Base-by-base conservation (phyloP, 805 yeast genomes). In the Schwanniomyces occidentalis region DNA sequence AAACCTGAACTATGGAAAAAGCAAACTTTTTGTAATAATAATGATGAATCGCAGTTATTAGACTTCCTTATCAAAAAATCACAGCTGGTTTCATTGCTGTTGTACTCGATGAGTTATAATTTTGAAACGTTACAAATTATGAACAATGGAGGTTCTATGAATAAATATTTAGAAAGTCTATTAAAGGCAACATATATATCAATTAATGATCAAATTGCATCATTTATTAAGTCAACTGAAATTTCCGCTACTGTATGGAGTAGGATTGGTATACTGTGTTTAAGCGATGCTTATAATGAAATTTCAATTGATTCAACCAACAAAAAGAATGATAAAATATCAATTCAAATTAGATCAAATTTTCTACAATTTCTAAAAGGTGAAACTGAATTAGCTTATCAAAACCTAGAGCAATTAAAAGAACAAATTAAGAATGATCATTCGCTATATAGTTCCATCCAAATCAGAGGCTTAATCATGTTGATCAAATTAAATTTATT, bases 31-130 rank as follows among this genome's bases (percentile, higher is more conserved):
- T 74, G 73, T 40, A 58, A 55, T 35, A 58, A 55, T 27, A 53
- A 58, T 35, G 73, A 83, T 18, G 78, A 79, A 38, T 81, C 75
- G 39, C 90, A 84, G 49, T 72, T 87, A 8, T 59, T 85, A 16
- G 78, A 76, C 37, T 84, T 82, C 49, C 58, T 82, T 26, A 71
- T 76, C 18, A 58, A 71, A 14, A 76, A 77, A 46, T 71, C 85
- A 0, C 75, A 69, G 42, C 66, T 68, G 34, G 73, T 71, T 8
- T 65, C 78, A 16, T 54, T 67, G 34, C 65, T 58, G 49, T 59
- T 73, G 44, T 78, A 71, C 39, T 75, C 90, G 2, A 70, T 77
- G 52, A 80, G 87, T 7, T 81, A 76, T 51, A 80, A 80, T 44
- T 78, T 78, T 42, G 88, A 84, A 47, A 76, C 84, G 0, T 54